Evolutionary conservation across 495 filamentous ascomycete species (phyloP).

Genomic region (Tuber calosporum): DNA sequence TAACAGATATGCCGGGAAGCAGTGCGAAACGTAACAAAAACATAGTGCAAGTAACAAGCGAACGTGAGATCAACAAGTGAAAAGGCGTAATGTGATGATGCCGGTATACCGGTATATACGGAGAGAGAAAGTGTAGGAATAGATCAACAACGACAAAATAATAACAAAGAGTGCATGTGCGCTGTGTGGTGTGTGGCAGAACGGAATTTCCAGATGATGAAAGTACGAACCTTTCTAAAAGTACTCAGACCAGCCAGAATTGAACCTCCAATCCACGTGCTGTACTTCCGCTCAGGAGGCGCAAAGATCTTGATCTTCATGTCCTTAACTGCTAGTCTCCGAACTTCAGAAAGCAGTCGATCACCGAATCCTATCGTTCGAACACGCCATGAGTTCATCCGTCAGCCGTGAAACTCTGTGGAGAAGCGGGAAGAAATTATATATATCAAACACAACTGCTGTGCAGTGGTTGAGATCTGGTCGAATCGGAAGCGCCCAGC

Average conservation of each 20-base stretch:
- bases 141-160: not conserved
- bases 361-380: slow-evolving; percentile 71
- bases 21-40: not conserved
- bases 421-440: not conserved
- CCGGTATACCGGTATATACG: not conserved
- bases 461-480: not conserved
- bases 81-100: not conserved
- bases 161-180: not conserved
- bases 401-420: not conserved
- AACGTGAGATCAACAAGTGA: not conserved
- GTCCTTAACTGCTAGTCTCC: slow-evolving; percentile 87
- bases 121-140: not conserved
- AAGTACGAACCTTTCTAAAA: slow-evolving; percentile 76
- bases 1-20: not conserved
- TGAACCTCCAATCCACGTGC: slow-evolving; percentile 97
- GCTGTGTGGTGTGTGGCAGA: not conserved
- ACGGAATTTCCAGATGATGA: not conserved
- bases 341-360: slow-evolving; percentile 81
- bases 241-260: slow-evolving; percentile 96
- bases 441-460: slow-evolving; percentile 1
- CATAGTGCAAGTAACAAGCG: not conserved
- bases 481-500: not conserved
- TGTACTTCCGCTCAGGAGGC: slow-evolving; percentile 94
- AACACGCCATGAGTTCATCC: slow-evolving; percentile 4
- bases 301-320: slow-evolving; percentile 99